phyloP scores from a whole-genome alignment of 1,139 yeast species.

The Saccharomyces uvarum region DNA sequence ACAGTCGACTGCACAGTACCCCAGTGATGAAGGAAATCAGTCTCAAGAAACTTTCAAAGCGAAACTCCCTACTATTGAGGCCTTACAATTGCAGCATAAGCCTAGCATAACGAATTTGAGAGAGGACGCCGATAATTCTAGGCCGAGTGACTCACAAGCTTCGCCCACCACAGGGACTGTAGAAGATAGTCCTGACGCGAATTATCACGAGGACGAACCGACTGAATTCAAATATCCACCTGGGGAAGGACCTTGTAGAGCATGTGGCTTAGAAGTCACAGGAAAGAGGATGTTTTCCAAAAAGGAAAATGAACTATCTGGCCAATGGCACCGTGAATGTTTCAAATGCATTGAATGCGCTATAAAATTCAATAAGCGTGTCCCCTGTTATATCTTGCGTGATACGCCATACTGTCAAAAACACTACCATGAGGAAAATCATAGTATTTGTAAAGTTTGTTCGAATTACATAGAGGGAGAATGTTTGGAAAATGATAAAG shows the following conservation, averaged over 20 bases:
- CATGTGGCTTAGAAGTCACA: slow-evolving; percentile 39
- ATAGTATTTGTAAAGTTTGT: slow-evolving; percentile 68
- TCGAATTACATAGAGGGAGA: slow-evolving; percentile 78
- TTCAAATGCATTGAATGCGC: slow-evolving; percentile 67
- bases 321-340: slow-evolving; percentile 91
- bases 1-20: background rate
- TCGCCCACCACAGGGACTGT: background rate
- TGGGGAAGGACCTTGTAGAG: slow-evolving; percentile 69
- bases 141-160: background rate
- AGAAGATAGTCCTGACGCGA: background rate
- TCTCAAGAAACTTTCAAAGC: background rate
- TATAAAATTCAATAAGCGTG: slow-evolving; percentile 47
- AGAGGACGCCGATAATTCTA: background rate
- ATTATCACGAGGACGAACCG: background rate
- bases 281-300: slow-evolving; percentile 62
- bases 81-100: background rate
- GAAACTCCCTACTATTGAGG: background rate
- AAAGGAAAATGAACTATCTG: slow-evolving; percentile 71
- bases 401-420: slow-evolving; percentile 75
- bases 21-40: background rate
- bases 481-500: slow-evolving; percentile 70
- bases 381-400: slow-evolving; percentile 69
- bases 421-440: slow-evolving; percentile 74
- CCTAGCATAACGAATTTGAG: background rate
- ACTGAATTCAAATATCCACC: slow-evolving; percentile 35